These are phyloP conservation scores for Collybia mongolica DNA, from an alignment of 768 basidiomycete genomes.

Conservation along the genomic window DNA sequence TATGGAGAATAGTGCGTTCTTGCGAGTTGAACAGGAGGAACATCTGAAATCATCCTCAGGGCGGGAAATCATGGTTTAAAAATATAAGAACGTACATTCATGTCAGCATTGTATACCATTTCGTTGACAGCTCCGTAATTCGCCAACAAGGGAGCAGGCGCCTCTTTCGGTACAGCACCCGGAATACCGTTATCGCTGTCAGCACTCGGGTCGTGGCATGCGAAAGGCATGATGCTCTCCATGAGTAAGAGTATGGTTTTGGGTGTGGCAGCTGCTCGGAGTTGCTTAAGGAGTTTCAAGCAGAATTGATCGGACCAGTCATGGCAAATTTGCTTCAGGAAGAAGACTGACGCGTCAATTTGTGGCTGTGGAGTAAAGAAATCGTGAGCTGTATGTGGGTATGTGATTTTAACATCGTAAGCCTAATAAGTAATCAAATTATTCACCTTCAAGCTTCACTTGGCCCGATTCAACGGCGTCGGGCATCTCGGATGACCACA, in stretches of 20 bases:
- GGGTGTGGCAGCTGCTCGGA: constrained; percentile 22
- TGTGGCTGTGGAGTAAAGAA: constrained; percentile 29
- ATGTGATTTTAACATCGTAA: neutral
- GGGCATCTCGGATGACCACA: constrained; percentile 3
- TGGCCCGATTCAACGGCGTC: constrained; percentile 7
- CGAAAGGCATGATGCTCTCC: constrained; percentile 3
- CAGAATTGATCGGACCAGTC: constrained; percentile 27
- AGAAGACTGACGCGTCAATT: constrained; percentile 23
- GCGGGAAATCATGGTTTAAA: neutral
- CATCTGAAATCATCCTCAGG: constrained; percentile 27
- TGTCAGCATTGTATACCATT: constrained; percentile 32
- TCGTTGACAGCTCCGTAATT: constrained; percentile 37
- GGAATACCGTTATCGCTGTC: constrained; percentile 12
- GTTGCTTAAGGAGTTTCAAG: constrained; percentile 21
- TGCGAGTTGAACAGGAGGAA: constrained; percentile 34
- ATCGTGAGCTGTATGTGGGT: constrained; percentile 14
- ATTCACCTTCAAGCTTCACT: constrained; percentile 10
- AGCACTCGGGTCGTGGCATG: neutral
- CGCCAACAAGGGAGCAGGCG: constrained; percentile 33
- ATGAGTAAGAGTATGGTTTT: constrained; percentile 7
- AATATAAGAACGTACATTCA: constrained; percentile 24
- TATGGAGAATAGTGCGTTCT: constrained; percentile 35
- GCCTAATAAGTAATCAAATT: neutral
- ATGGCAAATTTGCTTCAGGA: constrained; percentile 26
- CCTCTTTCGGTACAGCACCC: constrained; percentile 7